Evolutionary conservation across 176 grass and related monocot genomes (phyloP).

Genomic region (Eragrostis nindensis): DNA sequence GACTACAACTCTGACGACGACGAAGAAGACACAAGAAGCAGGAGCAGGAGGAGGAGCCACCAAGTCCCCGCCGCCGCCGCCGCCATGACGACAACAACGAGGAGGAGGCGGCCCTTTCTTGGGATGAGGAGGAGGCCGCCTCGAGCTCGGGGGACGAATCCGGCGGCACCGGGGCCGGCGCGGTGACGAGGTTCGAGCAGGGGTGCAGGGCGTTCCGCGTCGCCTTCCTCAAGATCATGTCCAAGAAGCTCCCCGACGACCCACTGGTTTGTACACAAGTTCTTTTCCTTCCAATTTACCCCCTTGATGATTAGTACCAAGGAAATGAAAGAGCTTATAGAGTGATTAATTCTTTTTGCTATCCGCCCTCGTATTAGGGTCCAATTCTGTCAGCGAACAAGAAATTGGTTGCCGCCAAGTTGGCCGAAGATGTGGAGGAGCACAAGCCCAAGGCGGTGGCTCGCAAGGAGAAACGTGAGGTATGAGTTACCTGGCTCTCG

Average conservation of each 20-base stretch:
- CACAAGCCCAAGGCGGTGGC: conserved; percentile 61
- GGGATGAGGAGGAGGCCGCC: background rate
- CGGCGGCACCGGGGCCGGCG: conserved; percentile 10
- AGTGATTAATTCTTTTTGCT: background rate
- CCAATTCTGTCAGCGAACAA: conserved; percentile 83
- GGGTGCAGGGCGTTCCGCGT: conserved; percentile 82
- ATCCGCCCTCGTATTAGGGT: conserved; percentile 46
- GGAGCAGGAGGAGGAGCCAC: background rate
- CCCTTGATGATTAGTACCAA: background rate
- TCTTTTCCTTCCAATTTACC: too few relatives aligned
- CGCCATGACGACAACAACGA: background rate
- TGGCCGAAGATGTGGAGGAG: conserved; percentile 71
- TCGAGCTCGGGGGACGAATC: conserved; percentile 39
- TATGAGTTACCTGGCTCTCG: background rate
- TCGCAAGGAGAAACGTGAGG: conserved; percentile 78
- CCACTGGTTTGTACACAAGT: conserved; percentile 65
- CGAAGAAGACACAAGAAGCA: conserved; percentile 5
- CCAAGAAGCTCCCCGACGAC: conserved; percentile 64
- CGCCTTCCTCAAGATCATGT: conserved; percentile 88
- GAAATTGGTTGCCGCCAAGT: conserved; percentile 79
- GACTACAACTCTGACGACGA: conserved; percentile 83
- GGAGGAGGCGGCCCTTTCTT: background rate
- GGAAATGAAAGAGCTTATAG: background rate
- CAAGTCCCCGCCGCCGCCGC: background rate
- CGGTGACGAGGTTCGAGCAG: conserved; percentile 70